These are phyloP conservation scores for Dryadomyces quercivorus DNA, from an alignment of 2,329 filamentous ascomycete species.

Conservation along the genomic window DNA sequence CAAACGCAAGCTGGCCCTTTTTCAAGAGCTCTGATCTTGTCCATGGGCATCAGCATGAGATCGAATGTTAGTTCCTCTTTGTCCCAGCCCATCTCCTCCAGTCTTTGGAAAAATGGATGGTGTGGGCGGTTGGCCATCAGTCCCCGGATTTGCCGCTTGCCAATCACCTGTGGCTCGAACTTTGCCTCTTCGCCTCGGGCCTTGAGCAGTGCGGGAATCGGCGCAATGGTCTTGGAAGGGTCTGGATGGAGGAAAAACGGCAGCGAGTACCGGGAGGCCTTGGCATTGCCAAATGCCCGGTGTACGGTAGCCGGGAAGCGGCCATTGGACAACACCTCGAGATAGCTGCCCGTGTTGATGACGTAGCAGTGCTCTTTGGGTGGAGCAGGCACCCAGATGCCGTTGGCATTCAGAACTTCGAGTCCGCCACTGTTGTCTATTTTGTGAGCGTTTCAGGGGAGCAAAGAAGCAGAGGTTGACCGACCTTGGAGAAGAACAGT, in stretches of 20 bases:
- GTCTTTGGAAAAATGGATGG: not conserved
- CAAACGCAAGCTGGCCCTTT: too few species aligned
- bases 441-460: not conserved
- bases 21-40: not conserved
- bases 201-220: not conserved
- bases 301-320: constrained; percentile 35
- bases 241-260: constrained; percentile 42
- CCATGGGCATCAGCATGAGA: not conserved
- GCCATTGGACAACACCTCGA: constrained; percentile 37
- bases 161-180: not conserved
- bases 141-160: not conserved
- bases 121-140: not conserved
- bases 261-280: constrained; percentile 35
- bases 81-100: not conserved
- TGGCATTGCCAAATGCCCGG: constrained; percentile 30
- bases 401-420: constrained; percentile 28
- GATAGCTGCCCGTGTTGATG: constrained; percentile 39
- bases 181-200: not conserved
- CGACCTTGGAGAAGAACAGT: constrained; percentile 33
- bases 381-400: constrained; percentile 29
- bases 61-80: not conserved
- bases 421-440: constrained; percentile 25
- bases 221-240: constrained; percentile 14
- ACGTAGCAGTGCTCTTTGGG: constrained; percentile 33
- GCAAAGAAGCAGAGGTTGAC: not conserved